Evolutionary conservation across 2,329 filamentous ascomycete genomes (phyloP), one percentile per base, ranked within the genome.

Genomic region (Colletotrichum sp.): DNA sequence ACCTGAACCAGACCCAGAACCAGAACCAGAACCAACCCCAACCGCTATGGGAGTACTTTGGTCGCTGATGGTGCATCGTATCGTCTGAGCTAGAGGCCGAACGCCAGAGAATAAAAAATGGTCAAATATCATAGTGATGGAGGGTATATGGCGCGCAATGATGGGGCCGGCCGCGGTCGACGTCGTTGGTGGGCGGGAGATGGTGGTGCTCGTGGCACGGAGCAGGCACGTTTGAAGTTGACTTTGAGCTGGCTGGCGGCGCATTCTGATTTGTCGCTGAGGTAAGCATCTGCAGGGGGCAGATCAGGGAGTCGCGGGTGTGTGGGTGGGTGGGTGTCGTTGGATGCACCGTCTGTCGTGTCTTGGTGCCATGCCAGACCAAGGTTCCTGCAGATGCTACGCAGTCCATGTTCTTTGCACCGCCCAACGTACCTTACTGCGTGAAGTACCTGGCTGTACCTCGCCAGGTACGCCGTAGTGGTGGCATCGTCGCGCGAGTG

Each of bases 171-270:
- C 68, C 60, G 32, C 30, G 8, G 67, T 66, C 66, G 60, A 72
- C 60, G 39, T 77, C 62, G 69, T 73, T 73, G 69, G 73, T 60
- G 39, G 55, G 16, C 44, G 81, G 80, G 39, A 62, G 36, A 26
- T 69, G 32, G 36, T 72, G 57, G 63, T 76, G 55, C 55, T 68
- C 80, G 81, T 81, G 81, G 82, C 83, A 81, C 82, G 81, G 71
- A 73, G 69, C 73, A 72, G 60, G 62, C 71, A 78, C 80, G 85
- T 87, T 87, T 86, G 86, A 87, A 82, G 83, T 87, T 85, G 81
- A 84, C 83, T 83, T 84, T 82, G 79, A 78, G 80, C 81, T 82
- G 81, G 79, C 62, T 71, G 57, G 57, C 59, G 66, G 62, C 77
- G 77, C 73, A 70, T 71, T 68, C 63, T 82, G 80, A 82, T 83